Conservation (phyloP, 2,329 filamentous ascomycete species). For the Xylaria sp. region DNA sequence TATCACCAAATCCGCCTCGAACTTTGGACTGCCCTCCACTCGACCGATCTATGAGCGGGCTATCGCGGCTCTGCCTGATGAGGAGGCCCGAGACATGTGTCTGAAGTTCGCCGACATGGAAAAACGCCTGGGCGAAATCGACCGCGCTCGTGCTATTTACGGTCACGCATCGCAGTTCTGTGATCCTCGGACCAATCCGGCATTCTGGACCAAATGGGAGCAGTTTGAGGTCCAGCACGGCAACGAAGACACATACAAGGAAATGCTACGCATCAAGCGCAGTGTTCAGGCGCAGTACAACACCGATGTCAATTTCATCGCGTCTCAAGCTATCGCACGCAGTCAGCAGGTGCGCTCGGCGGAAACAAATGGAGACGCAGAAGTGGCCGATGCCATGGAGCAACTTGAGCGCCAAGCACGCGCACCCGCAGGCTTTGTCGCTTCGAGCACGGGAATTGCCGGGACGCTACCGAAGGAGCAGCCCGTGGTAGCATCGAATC, state of each 20-base stretch:
- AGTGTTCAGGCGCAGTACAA: conserved; percentile 98
- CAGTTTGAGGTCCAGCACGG: conserved; percentile 96
- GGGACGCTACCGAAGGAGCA: conserved; percentile 63
- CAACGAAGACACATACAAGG: conserved; percentile 99
- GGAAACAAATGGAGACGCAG: conserved; percentile 56
- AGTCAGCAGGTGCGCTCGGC: conserved; percentile 68
- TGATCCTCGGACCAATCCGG: conserved; percentile 88
- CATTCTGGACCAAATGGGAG: conserved; percentile 98
- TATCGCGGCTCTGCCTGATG: conserved; percentile 91
- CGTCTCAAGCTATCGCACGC: conserved; percentile 89
- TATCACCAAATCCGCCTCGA: conserved; percentile 97
- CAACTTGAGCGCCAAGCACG: conserved; percentile 87
- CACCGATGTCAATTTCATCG: conserved; percentile 98
- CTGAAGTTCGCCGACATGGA: conserved; percentile 99
- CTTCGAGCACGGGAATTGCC: conserved; percentile 79
- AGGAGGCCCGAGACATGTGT: conserved; percentile 96
- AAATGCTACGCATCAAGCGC: conserved; percentile 97
- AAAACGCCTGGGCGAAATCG: conserved; percentile 88
- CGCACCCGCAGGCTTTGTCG: conserved; percentile 90
- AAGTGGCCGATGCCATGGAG: conserved; percentile 84
- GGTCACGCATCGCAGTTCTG: conserved; percentile 97
- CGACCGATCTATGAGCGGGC: conserved; percentile 96
- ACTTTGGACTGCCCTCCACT: conserved; percentile 95
- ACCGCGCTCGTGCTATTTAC: conserved; percentile 93
- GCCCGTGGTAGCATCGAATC: conserved; percentile 69